Base-by-base conservation (phyloP, 2,329 filamentous ascomycete species). In the Aspergillus sergii region DNA sequence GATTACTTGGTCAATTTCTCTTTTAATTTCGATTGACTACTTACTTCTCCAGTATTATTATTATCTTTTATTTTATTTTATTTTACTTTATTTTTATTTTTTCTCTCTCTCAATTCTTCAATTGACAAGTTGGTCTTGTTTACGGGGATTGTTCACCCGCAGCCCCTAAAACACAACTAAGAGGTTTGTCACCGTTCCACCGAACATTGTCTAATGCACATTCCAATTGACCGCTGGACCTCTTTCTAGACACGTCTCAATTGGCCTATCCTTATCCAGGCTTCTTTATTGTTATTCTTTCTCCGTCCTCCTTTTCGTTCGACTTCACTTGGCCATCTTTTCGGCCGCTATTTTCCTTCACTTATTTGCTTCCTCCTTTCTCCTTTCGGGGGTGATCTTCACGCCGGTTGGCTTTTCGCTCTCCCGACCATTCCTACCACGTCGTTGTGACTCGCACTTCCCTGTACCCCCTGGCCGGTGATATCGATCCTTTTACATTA, bases 181-280 rank as follows among this genome's bases (percentile, higher is more conserved):
- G 66, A 66, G 60, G 61, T 61, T 63, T 64, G 66, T 68, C 63
- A 63, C 64, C 63, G 65, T 64, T 68, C 68, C 68, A 68, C 66
- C 64, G 67, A 68, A 68, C 59, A 64, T 62, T 59, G 64, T 64
- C 79, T 51, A 62, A 69, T 71, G 66, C 66, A 73, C 71, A 75
- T 73, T 76, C 72, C 73, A 73, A 74, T 75, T 73, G 68, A 74
- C 69, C 62, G 30, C 28, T 51, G 28, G 48, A 11, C 64, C 60
- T 65, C 50, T 59, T 59, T 70, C 64, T 70, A 75, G 72, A 73
- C 74, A 74, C 73, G 69, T 74, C 71, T 69, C 66, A 66, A 61
- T 67, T 70, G 66, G 64, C 63, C 28, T 51, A 34, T 21, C 48
- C 48, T 51, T 64, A 48, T 63, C 16, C 28, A 32, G 48, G 28